Percentiles rank a stretch among this genome's conserved stretches.
These are phyloP conservation scores for Trichoderma atrobrunneum DNA, from an alignment of 2,329 filamentous ascomycete species.

Conservation along the genomic window DNA sequence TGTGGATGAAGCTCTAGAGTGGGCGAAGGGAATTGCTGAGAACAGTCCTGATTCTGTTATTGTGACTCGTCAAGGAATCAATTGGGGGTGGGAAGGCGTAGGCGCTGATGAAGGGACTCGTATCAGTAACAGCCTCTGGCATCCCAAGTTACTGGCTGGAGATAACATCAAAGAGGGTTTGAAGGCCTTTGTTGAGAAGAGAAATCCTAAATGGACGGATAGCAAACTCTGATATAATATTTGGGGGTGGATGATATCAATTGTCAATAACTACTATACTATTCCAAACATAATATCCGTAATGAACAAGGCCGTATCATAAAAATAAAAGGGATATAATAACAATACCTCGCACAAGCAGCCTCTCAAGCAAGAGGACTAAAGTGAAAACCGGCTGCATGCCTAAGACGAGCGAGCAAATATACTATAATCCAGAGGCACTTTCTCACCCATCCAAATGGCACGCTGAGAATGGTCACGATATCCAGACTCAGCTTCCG, in stretches of 20 bases:
- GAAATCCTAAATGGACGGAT: not conserved
- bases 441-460: constrained; percentile 69
- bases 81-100: not conserved
- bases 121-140: not conserved
- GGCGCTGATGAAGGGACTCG: not conserved
- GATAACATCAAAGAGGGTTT: constrained; percentile 5
- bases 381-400: not conserved
- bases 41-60: constrained; percentile 2
- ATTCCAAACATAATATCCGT: not conserved
- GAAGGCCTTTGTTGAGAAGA: constrained; percentile 5
- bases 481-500: constrained; percentile 34
- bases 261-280: not conserved
- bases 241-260: not conserved
- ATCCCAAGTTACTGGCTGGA: not conserved
- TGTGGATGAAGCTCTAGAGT: constrained; percentile 3
- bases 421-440: constrained; percentile 51
- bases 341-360: not conserved
- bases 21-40: constrained; percentile 2
- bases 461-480: constrained; percentile 65
- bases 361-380: not conserved
- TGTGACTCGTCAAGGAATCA: not conserved
- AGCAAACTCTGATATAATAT: not conserved
- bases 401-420: not conserved
- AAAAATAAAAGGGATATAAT: not conserved
- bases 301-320: not conserved